Conservation (phyloP, 2,329 filamentous ascomycete species). For the Beauveria varroae region DNA sequence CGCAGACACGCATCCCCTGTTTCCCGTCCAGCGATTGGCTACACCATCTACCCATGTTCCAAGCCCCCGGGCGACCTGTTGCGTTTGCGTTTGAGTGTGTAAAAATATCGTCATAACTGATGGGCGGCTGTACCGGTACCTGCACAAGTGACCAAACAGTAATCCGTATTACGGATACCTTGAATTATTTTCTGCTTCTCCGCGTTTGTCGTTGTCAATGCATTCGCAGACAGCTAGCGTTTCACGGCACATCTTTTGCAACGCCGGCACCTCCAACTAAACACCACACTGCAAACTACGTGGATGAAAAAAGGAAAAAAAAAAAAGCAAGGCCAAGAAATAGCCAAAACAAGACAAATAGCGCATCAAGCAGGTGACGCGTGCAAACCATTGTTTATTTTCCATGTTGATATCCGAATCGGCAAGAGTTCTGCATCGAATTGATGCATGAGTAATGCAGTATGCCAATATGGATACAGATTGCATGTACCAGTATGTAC, state of each 20-base stretch:
- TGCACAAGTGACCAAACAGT: neutral
- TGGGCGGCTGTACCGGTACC: neutral
- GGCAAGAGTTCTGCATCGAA: conserved; percentile 5
- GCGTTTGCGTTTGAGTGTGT: neutral
- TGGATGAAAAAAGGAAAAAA: neutral
- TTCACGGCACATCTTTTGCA: neutral
- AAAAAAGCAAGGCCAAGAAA: neutral
- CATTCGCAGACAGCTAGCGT: neutral
- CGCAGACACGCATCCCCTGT: neutral
- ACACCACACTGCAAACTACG: neutral
- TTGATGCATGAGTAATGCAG: neutral
- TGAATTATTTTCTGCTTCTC: neutral
- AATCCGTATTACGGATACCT: neutral
- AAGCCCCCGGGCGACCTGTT: neutral
- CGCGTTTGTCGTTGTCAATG: conserved; percentile 2
- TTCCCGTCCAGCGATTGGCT: neutral
- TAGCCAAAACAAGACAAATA: neutral
- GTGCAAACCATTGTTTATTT: neutral
- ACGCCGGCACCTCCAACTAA: neutral
- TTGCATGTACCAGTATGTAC: neutral
- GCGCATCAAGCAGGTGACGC: neutral
- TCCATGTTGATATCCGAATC: neutral
- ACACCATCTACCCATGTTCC: neutral
- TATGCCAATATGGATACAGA: neutral
- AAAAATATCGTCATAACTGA: neutral